Percentiles rank a stretch among this genome's conserved stretches.
These are phyloP conservation scores for Talinum fruticosum DNA, from an alignment of 148 eudicot species.

Conservation along the genomic window DNA sequence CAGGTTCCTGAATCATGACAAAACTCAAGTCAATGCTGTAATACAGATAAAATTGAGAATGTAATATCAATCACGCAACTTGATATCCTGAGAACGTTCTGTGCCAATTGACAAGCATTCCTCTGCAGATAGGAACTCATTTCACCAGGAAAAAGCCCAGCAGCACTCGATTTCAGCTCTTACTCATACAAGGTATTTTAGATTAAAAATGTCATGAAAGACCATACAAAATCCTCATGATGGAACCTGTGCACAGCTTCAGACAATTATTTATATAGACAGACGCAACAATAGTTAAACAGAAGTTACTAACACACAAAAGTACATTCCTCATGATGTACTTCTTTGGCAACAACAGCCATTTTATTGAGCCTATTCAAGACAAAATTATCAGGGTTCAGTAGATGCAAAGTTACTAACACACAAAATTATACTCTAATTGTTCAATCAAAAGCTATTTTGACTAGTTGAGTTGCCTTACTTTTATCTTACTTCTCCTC, in stretches of 20 bases:
- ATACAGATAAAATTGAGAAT: background rate
- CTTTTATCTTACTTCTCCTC: background rate
- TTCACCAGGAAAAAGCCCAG: background rate
- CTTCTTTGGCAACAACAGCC: background rate
- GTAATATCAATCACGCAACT: background rate
- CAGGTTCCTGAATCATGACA: conserved; percentile 61
- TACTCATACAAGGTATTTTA: no score
- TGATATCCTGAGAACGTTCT: background rate
- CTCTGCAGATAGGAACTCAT: background rate
- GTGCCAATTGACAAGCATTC: background rate
- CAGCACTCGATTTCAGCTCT: background rate
- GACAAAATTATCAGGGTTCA: no score
- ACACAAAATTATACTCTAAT: no score
- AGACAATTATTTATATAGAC: background rate
- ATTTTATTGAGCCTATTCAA: background rate
- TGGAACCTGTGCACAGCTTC: background rate
- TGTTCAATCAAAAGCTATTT: no score
- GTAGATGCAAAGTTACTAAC: no score
- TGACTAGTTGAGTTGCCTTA: background rate
- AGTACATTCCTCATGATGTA: no score
- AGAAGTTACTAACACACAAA: background rate
- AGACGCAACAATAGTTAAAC: background rate
- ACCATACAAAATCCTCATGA: background rate
- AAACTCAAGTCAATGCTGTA: background rate
- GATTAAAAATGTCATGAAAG: background rate